Conservation (phyloP, 2,329 filamentous ascomycete species). For the Colletotrichum tropicale region DNA sequence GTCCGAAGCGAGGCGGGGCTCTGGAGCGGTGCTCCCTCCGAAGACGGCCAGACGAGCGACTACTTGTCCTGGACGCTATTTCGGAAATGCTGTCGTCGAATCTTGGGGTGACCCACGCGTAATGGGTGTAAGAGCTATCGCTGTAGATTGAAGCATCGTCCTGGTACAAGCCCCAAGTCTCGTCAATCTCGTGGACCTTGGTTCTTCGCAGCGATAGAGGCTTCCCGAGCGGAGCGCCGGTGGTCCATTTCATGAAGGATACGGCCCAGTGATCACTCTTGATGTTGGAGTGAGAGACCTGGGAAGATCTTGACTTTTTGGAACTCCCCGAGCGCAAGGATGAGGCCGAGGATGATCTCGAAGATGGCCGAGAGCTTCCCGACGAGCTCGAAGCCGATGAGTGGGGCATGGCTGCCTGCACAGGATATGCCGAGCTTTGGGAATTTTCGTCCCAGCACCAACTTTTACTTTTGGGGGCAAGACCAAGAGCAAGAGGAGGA, state of each 20-base stretch:
- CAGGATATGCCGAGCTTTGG: neutral
- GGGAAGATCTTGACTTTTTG: constrained; percentile 18
- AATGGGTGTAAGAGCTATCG: constrained; percentile 4
- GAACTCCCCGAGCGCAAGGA: constrained; percentile 15
- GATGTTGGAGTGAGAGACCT: constrained; percentile 16
- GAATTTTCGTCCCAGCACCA: neutral
- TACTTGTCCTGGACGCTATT: constrained; percentile 3
- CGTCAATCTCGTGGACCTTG: neutral
- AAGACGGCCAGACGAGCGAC: neutral
- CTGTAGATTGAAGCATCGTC: constrained; percentile 4
- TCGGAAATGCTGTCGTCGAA: constrained; percentile 19
- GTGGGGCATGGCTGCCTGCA: constrained; percentile 8
- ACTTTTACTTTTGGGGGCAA: neutral
- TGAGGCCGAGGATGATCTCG: constrained; percentile 4
- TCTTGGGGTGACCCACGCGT: constrained; percentile 17
- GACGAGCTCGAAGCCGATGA: constrained; percentile 13
- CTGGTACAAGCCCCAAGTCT: constrained; percentile 10
- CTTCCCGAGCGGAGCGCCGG: constrained; percentile 12
- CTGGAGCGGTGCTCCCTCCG: neutral
- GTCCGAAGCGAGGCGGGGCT: neutral
- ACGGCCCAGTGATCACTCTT: constrained; percentile 13
- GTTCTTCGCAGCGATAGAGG: constrained; percentile 15
- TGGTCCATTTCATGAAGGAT: constrained; percentile 19
- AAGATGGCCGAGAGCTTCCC: constrained; percentile 8
- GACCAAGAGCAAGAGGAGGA: neutral